Conservation (phyloP, 371 early-diverging fungal genomes). For the Lichtheimia ramosa region DNA sequence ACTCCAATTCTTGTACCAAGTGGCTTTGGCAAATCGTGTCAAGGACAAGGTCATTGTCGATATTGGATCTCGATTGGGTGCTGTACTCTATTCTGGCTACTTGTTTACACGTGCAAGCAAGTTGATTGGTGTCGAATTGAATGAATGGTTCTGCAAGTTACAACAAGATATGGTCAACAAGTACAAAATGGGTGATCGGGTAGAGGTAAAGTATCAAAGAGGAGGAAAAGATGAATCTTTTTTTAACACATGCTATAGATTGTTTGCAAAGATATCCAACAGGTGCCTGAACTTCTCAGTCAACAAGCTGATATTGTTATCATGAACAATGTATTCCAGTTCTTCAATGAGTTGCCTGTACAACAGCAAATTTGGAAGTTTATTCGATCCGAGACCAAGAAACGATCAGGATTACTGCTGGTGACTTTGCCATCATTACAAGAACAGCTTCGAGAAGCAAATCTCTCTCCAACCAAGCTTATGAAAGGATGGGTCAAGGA, state of each 20-base stretch:
- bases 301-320: conserved; percentile 53
- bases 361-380: conserved; percentile 66
- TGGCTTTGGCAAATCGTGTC: conserved; percentile 44
- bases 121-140: conserved; percentile 65
- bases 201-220: conserved; percentile 38
- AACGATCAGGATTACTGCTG: conserved; percentile 48
- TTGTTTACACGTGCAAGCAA: conserved; percentile 57
- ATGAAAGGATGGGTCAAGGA: conserved; percentile 52
- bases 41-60: conserved; percentile 60
- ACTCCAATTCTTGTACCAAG: conserved; percentile 62
- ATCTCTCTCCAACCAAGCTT: conserved; percentile 38
- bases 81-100: conserved; percentile 62
- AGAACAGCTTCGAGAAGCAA: conserved; percentile 61
- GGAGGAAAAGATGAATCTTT: background rate
- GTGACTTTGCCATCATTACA: conserved; percentile 62
- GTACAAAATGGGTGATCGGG: conserved; percentile 56
- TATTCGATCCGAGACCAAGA: conserved; percentile 47
- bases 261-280: conserved; percentile 53
- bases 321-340: conserved; percentile 71
- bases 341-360: conserved; percentile 49
- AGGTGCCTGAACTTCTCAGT: conserved; percentile 39
- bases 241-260: conserved; percentile 21
- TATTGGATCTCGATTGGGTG: conserved; percentile 67
- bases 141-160: conserved; percentile 59
- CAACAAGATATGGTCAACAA: conserved; percentile 58